These are phyloP conservation scores for Phalaenopsis aphrodite DNA, from an alignment of 106 monocot species.

Conservation along the genomic window DNA sequence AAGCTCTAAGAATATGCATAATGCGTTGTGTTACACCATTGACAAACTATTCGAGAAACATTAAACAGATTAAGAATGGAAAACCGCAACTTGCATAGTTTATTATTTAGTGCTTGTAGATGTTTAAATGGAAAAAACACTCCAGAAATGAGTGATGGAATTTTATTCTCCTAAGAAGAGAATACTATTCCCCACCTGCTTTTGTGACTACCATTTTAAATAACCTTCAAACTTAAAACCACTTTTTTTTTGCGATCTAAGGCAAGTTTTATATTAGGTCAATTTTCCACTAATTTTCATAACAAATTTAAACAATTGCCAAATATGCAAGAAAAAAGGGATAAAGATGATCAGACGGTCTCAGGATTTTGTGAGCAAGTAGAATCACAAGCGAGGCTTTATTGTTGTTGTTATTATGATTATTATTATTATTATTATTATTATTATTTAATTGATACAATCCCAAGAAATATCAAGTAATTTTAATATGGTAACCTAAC, in stretches of 20 bases:
- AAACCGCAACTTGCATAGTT: background rate
- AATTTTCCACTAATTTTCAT: no score
- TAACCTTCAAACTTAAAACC: background rate
- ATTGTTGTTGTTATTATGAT: no score
- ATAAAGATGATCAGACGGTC: background rate
- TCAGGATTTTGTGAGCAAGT: no score
- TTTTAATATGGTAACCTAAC: no score
- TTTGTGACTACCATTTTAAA: background rate
- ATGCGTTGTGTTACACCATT: background rate
- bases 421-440: no score
- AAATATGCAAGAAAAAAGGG: background rate
- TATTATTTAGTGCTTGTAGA: background rate
- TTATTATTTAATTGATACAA: no score
- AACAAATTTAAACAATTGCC: background rate
- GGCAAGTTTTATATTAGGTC: no score
- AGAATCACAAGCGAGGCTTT: no score
- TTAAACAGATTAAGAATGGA: background rate
- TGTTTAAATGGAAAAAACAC: background rate
- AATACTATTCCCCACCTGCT: background rate
- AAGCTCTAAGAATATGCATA: slow-evolving; percentile 64
- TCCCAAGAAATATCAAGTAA: no score
- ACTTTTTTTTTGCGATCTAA: no score
- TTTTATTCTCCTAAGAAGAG: background rate
- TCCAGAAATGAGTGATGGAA: background rate
- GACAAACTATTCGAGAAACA: background rate